phyloP scores from a whole-genome alignment of 768 basidiomycete species.

The Mycena floridula region DNA sequence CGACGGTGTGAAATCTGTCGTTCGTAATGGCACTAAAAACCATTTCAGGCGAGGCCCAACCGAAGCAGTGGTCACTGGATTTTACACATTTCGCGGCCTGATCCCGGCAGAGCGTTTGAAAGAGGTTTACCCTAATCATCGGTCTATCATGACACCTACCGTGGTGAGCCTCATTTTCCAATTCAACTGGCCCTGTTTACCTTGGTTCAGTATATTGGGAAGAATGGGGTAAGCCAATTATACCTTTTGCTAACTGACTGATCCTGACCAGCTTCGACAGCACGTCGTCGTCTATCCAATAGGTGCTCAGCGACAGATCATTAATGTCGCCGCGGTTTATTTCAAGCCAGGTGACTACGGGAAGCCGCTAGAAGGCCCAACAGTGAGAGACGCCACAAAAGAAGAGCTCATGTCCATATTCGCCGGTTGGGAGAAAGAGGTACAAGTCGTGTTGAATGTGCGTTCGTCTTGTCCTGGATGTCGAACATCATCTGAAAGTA shows the following conservation, averaged over 20 bases:
- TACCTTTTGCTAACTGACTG: too few species aligned
- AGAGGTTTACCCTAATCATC: conserved; percentile 23
- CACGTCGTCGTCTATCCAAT: conserved; percentile 47
- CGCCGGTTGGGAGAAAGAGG: conserved; percentile 40
- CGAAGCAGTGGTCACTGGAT: too few species aligned
- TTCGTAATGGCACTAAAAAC: conserved; percentile 4
- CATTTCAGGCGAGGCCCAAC: not conserved
- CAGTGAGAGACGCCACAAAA: conserved; percentile 26
- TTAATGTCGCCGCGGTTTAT: conserved; percentile 44
- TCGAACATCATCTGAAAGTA: not conserved
- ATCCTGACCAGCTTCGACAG: conserved; percentile 9
- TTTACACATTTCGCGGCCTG: conserved; percentile 29
- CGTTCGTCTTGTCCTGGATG: conserved; percentile 2
- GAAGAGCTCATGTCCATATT: conserved; percentile 33
- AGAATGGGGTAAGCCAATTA: conserved; percentile 8
- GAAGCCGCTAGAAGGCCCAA: conserved; percentile 20
- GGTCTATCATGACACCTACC: conserved; percentile 15
- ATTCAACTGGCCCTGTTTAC: not conserved
- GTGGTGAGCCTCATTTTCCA: conserved; percentile 17
- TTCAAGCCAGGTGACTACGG: conserved; percentile 29
- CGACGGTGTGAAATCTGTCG: conserved; percentile 29
- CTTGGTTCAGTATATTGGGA: conserved; percentile 15
- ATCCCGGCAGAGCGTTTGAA: conserved; percentile 21
- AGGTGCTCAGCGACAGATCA: conserved; percentile 35
- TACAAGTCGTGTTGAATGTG: conserved; percentile 36